These are phyloP conservation scores for Zalerion maritima DNA, from an alignment of 495 filamentous ascomycete genomes.

Conservation along the genomic window DNA sequence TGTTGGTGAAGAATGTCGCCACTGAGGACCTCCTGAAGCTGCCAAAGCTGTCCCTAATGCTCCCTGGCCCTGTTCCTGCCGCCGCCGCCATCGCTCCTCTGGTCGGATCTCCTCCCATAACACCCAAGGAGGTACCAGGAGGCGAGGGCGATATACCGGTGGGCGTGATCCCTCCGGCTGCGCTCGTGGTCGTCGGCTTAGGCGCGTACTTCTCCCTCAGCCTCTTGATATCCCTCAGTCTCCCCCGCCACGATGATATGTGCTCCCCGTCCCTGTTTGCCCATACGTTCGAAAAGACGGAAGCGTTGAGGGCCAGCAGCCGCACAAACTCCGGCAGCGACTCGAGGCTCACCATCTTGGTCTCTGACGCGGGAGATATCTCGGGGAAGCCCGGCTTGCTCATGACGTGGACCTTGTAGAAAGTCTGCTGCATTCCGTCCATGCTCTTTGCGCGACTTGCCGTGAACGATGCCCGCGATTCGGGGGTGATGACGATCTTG, in stretches of 20 bases:
- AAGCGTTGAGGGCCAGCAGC: constrained; percentile 83
- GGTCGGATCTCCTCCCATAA: constrained; percentile 1
- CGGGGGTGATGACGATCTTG: constrained; percentile 88
- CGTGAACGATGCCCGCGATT: constrained; percentile 49
- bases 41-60: constrained; percentile 35
- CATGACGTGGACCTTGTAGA: constrained; percentile 75
- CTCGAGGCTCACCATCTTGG: constrained; percentile 70
- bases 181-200: constrained; percentile 16
- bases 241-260: constrained; percentile 76
- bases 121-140: constrained; percentile 22
- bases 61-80: constrained; percentile 11
- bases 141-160: constrained; percentile 19
- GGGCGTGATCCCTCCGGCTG: constrained; percentile 2
- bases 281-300: constrained; percentile 86
- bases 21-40: constrained; percentile 37
- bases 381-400: constrained; percentile 74
- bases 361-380: constrained; percentile 73
- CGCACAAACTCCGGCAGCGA: constrained; percentile 77
- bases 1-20: constrained; percentile 36
- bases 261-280: constrained; percentile 63
- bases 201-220: constrained; percentile 51
- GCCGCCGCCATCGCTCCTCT: constrained; percentile 3
- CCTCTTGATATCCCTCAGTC: constrained; percentile 69
- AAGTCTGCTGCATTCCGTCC: constrained; percentile 30
- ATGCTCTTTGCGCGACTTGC: constrained; percentile 25